phyloP scores from a whole-genome alignment of 495 filamentous ascomycete genomes.

The Durotheca rogersii region DNA sequence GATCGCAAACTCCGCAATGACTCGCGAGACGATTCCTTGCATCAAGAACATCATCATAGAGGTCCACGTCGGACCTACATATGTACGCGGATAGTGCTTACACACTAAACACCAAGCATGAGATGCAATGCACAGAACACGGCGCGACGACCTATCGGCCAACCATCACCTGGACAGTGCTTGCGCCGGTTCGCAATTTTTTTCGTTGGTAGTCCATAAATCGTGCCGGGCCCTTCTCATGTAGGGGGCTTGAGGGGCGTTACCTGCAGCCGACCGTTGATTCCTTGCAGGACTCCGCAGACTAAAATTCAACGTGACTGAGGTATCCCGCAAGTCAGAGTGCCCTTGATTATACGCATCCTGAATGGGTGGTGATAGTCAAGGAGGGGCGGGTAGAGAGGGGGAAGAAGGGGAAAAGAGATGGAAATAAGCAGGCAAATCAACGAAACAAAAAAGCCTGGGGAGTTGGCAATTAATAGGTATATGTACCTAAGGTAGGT shows the following conservation, averaged over 20 bases:
- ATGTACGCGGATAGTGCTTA: conserved; percentile 22
- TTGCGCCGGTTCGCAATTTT: conserved; percentile 1
- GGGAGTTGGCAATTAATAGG: no score
- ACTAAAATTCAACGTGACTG: conserved; percentile 10
- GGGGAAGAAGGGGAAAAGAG: not conserved
- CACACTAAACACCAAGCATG: conserved; percentile 6
- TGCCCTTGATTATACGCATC: not conserved
- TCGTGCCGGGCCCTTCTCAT: conserved; percentile 9
- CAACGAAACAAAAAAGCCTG: no score
- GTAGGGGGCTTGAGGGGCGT: conserved; percentile 12
- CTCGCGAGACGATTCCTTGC: conserved; percentile 24
- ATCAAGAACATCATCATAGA: conserved; percentile 4
- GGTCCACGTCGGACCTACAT: not conserved
- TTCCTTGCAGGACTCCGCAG: conserved; percentile 31
- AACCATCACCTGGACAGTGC: conserved; percentile 6
- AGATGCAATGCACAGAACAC: conserved; percentile 28
- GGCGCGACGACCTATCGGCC: conserved; percentile 3
- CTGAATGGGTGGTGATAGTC: conserved; percentile 5
- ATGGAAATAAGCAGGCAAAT: not conserved
- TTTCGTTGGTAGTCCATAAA: conserved; percentile 3
- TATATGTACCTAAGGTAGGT: no score
- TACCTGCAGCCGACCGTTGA: conserved; percentile 11
- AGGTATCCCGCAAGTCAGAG: not conserved
- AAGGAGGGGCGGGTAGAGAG: not conserved
- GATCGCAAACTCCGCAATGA: conserved; percentile 18